A percentile compares a stretch with the other conserved stretches of the same genome.
These are phyloP conservation scores for Aspergillus pseudonomiae DNA, from an alignment of 2,329 filamentous ascomycete genomes.

Conservation along the genomic window DNA sequence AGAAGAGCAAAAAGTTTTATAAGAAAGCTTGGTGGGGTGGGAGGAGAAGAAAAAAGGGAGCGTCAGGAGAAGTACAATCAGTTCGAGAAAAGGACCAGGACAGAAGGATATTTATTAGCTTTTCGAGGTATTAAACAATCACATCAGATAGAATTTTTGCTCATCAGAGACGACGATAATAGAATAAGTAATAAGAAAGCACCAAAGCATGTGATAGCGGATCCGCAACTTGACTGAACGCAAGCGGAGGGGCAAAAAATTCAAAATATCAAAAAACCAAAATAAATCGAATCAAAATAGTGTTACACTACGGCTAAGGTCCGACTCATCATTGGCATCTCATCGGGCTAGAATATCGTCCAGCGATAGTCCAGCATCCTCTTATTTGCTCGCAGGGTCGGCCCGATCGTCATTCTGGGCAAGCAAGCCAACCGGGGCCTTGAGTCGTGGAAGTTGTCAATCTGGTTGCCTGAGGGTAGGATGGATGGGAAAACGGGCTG, in stretches of 20 bases:
- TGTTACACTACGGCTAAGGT: not conserved
- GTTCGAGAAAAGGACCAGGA: no score
- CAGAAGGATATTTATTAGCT: no score
- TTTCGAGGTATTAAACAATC: no score
- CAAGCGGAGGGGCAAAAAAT: constrained; percentile 5
- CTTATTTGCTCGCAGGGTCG: constrained; percentile 1
- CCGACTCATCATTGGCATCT: constrained; percentile 11
- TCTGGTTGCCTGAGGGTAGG: no score
- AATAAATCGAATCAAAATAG: no score
- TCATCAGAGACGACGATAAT: not conserved
- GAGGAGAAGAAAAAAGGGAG: no score
- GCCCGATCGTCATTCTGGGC: constrained; percentile 6
- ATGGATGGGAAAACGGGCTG: no score
- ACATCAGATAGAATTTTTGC: no score
- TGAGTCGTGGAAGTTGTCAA: no score
- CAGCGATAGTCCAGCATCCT: not conserved
- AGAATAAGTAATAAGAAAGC: not conserved
- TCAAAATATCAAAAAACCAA: no score
- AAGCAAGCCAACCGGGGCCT: no score
- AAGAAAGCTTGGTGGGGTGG: not conserved
- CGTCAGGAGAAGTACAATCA: no score
- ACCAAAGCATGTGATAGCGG: constrained; percentile 29
- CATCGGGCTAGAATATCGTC: constrained; percentile 10
- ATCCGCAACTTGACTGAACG: constrained; percentile 3
- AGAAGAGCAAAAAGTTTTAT: not conserved